Evolutionary conservation across 2,329 filamentous ascomycete genomes (phyloP).

Genomic region (Fusarium sp.): DNA sequence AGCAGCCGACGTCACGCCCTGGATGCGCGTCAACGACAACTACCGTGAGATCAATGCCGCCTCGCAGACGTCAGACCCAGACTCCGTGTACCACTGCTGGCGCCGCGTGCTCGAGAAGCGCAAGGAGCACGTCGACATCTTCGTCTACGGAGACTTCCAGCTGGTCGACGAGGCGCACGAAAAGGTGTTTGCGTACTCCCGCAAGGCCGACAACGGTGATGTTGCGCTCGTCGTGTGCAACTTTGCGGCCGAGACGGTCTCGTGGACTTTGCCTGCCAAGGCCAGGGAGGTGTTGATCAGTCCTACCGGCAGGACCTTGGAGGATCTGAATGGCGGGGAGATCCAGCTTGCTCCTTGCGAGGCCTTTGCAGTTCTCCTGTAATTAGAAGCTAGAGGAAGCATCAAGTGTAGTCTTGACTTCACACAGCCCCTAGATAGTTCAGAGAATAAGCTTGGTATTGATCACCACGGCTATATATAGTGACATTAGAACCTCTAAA

Average conservation of each 20-base stretch:
- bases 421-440: slow-evolving; percentile 20
- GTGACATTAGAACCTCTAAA: background rate
- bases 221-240: slow-evolving; percentile 54
- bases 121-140: slow-evolving; percentile 70
- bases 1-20: slow-evolving; percentile 62
- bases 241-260: slow-evolving; percentile 49
- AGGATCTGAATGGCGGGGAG: slow-evolving; percentile 42
- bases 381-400: background rate
- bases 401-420: slow-evolving; percentile 46
- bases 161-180: slow-evolving; percentile 52
- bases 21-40: slow-evolving; percentile 78
- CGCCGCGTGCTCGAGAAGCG: slow-evolving; percentile 67
- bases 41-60: slow-evolving; percentile 72
- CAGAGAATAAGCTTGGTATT: background rate
- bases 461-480: background rate
- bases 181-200: slow-evolving; percentile 53
- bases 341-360: slow-evolving; percentile 53
- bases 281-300: slow-evolving; percentile 51
- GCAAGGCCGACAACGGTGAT: slow-evolving; percentile 47
- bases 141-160: slow-evolving; percentile 73
- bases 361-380: slow-evolving; percentile 50
- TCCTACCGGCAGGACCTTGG: slow-evolving; percentile 44
- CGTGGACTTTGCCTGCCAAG: slow-evolving; percentile 45
- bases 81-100: slow-evolving; percentile 72
- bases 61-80: slow-evolving; percentile 58